phyloP scores from a whole-genome alignment of 306 rosid genomes.

The Crataegus laevigata region DNA sequence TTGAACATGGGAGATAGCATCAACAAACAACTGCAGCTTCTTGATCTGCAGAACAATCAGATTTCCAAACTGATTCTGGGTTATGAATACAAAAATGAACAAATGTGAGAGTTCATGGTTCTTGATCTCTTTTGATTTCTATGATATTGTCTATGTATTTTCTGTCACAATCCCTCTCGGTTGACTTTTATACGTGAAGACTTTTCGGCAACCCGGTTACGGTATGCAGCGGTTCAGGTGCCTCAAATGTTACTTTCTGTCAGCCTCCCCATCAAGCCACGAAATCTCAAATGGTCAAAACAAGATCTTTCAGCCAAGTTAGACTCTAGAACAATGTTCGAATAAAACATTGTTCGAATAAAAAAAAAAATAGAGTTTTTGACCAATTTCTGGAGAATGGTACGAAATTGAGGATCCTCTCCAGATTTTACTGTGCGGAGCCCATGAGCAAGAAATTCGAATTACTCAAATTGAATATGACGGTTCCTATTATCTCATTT shows the following conservation, averaged over 20 bases:
- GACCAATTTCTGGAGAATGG: not conserved
- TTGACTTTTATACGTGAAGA: conserved; percentile 28
- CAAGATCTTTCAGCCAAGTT: not conserved
- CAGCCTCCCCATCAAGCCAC: conserved; percentile 41
- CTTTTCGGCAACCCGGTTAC: conserved; percentile 77
- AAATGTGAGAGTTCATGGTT: conserved; percentile 38
- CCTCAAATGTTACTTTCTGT: conserved; percentile 45
- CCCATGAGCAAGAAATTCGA: no score
- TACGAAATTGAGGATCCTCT: no score
- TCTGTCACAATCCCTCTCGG: conserved; percentile 6
- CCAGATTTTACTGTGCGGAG: no score
- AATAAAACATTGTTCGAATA: no score
- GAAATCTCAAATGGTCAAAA: conserved; percentile 28
- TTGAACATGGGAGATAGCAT: conserved; percentile 58
- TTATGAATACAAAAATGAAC: conserved; percentile 37
- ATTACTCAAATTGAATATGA: no score
- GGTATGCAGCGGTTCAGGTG: conserved; percentile 31
- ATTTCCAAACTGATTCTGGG: conserved; percentile 42
- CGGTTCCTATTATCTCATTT: no score
- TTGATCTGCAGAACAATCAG: conserved; percentile 71
- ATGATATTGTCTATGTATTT: not conserved
- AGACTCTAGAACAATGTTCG: not conserved
- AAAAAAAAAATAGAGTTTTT: not conserved
- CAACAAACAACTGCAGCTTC: conserved; percentile 57
- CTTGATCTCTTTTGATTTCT: not conserved